Conservation (phyloP, 192 early-diverging fungal genomes). For the Chytriomyces sp. region DNA sequence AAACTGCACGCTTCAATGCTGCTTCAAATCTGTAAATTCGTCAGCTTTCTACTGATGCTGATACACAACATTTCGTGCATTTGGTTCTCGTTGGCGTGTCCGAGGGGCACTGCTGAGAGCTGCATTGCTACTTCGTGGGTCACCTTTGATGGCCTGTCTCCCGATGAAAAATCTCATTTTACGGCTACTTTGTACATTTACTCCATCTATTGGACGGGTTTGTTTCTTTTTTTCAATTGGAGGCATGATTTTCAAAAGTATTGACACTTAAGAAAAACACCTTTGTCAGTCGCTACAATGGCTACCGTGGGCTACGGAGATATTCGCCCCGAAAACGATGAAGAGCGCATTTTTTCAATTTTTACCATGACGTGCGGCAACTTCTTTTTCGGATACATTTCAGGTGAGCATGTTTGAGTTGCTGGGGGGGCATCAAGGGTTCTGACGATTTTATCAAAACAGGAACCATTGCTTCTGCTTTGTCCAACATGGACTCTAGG, state of each 20-base stretch:
- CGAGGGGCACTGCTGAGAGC: constrained; percentile 7
- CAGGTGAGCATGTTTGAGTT: constrained; percentile 34
- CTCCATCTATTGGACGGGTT: constrained; percentile 52
- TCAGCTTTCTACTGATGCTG: constrained; percentile 41
- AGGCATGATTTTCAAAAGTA: constrained; percentile 10
- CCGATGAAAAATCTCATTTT: not conserved
- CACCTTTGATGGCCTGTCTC: not conserved
- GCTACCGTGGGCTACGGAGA: constrained; percentile 57
- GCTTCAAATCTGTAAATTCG: constrained; percentile 53
- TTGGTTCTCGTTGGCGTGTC: constrained; percentile 51
- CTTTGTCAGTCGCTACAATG: constrained; percentile 48
- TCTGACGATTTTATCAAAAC: not conserved
- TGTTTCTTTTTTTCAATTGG: constrained; percentile 1
- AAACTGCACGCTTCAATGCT: constrained; percentile 52
- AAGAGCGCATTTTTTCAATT: constrained; percentile 50
- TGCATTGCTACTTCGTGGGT: constrained; percentile 23
- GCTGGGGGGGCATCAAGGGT: no score
- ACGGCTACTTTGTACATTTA: constrained; percentile 2
- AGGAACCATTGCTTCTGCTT: constrained; percentile 55
- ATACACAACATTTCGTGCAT: constrained; percentile 48
- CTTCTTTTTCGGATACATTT: constrained; percentile 58
- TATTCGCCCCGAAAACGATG: constrained; percentile 45
- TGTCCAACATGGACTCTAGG: constrained; percentile 60
- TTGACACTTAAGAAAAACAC: not conserved
- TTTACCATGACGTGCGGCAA: constrained; percentile 47